Evolutionary conservation across 116 monocot genomes (phyloP).

Genomic region (Posidonia oceanica): DNA sequence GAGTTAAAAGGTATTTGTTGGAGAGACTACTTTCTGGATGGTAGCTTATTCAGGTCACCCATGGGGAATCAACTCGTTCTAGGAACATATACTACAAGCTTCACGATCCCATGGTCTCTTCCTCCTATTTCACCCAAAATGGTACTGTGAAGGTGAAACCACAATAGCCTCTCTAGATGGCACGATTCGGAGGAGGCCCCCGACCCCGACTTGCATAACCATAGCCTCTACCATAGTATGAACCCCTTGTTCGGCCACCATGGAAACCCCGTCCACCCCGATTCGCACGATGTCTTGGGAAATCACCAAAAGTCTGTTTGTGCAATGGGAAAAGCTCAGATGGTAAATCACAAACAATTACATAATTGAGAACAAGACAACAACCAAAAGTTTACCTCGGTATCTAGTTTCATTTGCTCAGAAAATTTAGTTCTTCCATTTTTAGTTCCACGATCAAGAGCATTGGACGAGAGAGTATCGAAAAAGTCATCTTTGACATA

Average conservation of each 20-base stretch:
- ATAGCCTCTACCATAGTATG: constrained; percentile 29
- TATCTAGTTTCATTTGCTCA: constrained; percentile 61
- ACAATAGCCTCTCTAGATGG: background rate
- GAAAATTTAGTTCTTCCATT: constrained; percentile 49
- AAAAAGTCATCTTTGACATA: constrained; percentile 92
- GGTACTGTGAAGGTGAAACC: background rate
- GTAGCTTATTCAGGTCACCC: background rate
- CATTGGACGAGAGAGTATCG: constrained; percentile 52
- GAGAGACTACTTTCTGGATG: background rate
- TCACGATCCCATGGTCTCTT: background rate
- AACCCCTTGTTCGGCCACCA: constrained; percentile 23
- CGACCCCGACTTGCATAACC: constrained; percentile 18
- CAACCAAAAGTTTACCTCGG: constrained; percentile 28
- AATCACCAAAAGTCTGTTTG: constrained; percentile 50
- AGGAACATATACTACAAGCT: constrained; percentile 4
- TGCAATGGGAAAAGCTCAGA: background rate
- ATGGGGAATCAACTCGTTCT: background rate
- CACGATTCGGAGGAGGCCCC: background rate
- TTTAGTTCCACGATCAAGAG: constrained; percentile 31
- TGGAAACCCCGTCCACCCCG: constrained; percentile 39
- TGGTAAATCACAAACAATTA: background rate
- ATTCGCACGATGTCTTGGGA: constrained; percentile 20
- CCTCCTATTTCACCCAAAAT: background rate
- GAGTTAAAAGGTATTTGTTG: background rate
- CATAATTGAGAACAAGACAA: background rate